Evolutionary conservation across 805 yeast species (phyloP).

Genomic region (Teunomyces stri): DNA sequence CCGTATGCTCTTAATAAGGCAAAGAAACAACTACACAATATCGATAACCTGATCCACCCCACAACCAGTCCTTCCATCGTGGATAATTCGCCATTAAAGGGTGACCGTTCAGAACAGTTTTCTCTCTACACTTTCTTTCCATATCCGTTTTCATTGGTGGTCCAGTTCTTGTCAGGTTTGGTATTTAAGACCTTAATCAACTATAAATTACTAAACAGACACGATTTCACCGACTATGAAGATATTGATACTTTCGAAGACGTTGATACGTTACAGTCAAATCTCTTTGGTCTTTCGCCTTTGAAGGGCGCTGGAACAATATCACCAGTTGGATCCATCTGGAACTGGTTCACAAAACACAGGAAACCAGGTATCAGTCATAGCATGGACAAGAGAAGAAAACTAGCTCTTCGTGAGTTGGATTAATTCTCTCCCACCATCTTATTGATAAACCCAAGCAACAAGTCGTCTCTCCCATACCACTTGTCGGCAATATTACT

Average conservation of each 20-base stretch:
- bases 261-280: constrained; percentile 31
- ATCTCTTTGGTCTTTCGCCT: constrained; percentile 39
- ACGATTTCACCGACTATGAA: constrained; percentile 19
- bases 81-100: constrained; percentile 13
- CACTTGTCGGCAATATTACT: constrained; percentile 19
- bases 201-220: constrained; percentile 20
- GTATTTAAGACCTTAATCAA: constrained; percentile 21
- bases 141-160: constrained; percentile 30
- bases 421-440: constrained; percentile 18
- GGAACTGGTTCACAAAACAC: constrained; percentile 23
- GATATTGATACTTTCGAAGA: constrained; percentile 26
- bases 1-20: constrained; percentile 28
- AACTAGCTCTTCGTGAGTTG: constrained; percentile 39
- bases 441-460: constrained; percentile 23
- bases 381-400: constrained; percentile 40
- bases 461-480: constrained; percentile 32
- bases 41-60: background rate
- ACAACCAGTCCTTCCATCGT: constrained; percentile 6
- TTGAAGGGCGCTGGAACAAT: constrained; percentile 41
- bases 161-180: constrained; percentile 15
- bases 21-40: constrained; percentile 3
- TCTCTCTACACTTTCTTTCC: constrained; percentile 43
- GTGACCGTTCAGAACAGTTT: constrained; percentile 31
- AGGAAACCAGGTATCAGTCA: constrained; percentile 16
- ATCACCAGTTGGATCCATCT: constrained; percentile 23